Conservation (phyloP, 352 stramenopile species). For the Aphanomyces stellatus region DNA sequence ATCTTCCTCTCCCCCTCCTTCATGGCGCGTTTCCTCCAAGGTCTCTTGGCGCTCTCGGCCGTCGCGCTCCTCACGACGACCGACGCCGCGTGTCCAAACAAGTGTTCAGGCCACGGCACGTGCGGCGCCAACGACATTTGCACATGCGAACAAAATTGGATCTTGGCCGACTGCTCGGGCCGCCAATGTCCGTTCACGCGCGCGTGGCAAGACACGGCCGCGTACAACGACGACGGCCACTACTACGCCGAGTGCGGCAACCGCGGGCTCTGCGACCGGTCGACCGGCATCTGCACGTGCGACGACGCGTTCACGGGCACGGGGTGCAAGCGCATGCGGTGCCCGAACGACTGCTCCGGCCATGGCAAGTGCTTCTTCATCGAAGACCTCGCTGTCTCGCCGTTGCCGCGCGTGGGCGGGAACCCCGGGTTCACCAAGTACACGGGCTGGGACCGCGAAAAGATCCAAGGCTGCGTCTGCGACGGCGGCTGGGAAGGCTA, state of each 20-base stretch:
- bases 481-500: slow-evolving; percentile 57
- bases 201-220: slow-evolving; percentile 61
- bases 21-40: neutral
- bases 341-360: slow-evolving; percentile 36
- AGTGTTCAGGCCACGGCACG: slow-evolving; percentile 82
- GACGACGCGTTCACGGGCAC: slow-evolving; percentile 47
- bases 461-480: slow-evolving; percentile 65
- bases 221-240: slow-evolving; percentile 53
- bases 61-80: neutral
- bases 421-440: slow-evolving; percentile 22
- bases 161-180: slow-evolving; percentile 40
- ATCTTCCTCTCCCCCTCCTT: slow-evolving; percentile 3
- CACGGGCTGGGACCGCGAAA: slow-evolving; percentile 66
- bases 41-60: neutral
- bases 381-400: slow-evolving; percentile 34
- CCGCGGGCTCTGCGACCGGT: slow-evolving; percentile 75
- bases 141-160: slow-evolving; percentile 78
- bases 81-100: slow-evolving; percentile 48
- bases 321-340: slow-evolving; percentile 46
- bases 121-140: slow-evolving; percentile 73
- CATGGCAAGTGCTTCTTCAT: slow-evolving; percentile 48
- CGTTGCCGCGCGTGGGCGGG: slow-evolving; percentile 36
- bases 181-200: slow-evolving; percentile 37
- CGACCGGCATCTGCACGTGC: slow-evolving; percentile 58
- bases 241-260: slow-evolving; percentile 73